Conservation (phyloP, 495 filamentous ascomycete genomes). For the Glonium stellatum region DNA sequence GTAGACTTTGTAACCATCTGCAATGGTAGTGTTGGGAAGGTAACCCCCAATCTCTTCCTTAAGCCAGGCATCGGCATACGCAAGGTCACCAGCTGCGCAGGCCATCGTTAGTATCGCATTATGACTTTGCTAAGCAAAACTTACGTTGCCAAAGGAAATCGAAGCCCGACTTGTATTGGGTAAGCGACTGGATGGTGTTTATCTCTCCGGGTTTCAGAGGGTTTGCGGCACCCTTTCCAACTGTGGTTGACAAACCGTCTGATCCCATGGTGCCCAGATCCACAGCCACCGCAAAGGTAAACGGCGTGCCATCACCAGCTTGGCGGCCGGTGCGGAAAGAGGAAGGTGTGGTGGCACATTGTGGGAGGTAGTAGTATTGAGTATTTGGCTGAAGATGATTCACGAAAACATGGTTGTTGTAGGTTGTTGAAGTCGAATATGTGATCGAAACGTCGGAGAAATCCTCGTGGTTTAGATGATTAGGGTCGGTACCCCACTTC, state of each 20-base stretch:
- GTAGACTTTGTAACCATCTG: constrained; percentile 37
- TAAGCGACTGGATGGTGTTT: constrained; percentile 38
- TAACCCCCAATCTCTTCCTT: constrained; percentile 39
- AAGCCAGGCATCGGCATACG: constrained; percentile 50
- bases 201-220: constrained; percentile 33
- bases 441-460: constrained; percentile 42
- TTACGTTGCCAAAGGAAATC: constrained; percentile 37
- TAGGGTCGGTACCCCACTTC: constrained; percentile 38
- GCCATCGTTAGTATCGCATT: not conserved
- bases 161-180: constrained; percentile 16
- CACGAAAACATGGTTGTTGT: constrained; percentile 44
- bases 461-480: constrained; percentile 27
- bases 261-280: constrained; percentile 45
- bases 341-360: constrained; percentile 19
- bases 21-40: constrained; percentile 35
- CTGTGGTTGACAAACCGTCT: constrained; percentile 24
- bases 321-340: constrained; percentile 28
- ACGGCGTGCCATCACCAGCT: constrained; percentile 43
- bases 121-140: not conserved
- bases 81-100: constrained; percentile 38
- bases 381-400: constrained; percentile 42
- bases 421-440: constrained; percentile 46
- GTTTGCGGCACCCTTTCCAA: constrained; percentile 23
- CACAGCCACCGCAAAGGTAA: constrained; percentile 45
- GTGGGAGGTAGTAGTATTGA: constrained; percentile 44